Percentiles rank a stretch among this genome's conserved stretches.
Evolutionary conservation across 306 rosid species (phyloP).

Genomic region (Myrica gale): DNA sequence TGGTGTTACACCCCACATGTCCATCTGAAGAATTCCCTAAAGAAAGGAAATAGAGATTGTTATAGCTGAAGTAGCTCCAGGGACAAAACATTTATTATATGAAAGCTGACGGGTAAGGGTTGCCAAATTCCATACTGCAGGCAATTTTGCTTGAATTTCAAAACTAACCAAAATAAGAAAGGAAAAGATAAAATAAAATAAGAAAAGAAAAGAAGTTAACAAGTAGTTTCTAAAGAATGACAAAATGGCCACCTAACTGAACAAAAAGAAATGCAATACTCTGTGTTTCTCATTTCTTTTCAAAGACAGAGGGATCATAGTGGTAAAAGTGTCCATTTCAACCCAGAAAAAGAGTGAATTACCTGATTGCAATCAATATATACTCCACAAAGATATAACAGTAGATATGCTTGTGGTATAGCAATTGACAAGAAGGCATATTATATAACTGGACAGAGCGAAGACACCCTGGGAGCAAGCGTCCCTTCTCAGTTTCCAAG

Average conservation of each 20-base stretch:
- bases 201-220: not conserved
- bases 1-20: conserved; percentile 55
- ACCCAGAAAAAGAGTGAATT: not conserved
- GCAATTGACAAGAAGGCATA: not conserved
- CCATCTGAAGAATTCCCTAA: conserved; percentile 51
- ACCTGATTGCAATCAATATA: not conserved
- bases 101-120: not conserved
- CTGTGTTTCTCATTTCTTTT: not conserved
- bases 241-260: not conserved
- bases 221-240: not conserved
- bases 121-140: not conserved
- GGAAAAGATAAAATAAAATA: not conserved
- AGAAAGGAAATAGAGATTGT: not conserved
- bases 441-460: no score
- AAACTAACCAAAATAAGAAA: not conserved
- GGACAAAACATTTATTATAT: not conserved
- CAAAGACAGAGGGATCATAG: not conserved
- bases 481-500: no score
- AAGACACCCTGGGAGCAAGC: no score
- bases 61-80: not conserved
- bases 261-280: not conserved
- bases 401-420: not conserved
- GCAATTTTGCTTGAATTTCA: not conserved
- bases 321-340: not conserved
- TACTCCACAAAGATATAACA: not conserved